Conservation (phyloP, 176 grass and related monocot genomes). For the Oropetium thomaeum region DNA sequence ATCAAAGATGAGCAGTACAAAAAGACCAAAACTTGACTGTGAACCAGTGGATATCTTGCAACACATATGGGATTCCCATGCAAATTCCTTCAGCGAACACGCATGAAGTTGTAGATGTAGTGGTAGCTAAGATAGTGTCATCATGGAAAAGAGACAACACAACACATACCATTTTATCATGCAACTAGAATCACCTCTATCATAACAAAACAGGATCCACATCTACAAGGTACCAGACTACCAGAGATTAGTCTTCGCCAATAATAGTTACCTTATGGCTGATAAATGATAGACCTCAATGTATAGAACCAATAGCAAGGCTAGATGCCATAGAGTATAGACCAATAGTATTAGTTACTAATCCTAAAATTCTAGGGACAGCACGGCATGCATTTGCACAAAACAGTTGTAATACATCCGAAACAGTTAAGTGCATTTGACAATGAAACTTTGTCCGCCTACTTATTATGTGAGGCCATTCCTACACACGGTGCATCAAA, state of each 20-base stretch:
- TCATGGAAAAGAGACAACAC: not conserved
- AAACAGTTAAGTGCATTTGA: not conserved
- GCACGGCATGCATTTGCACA: not conserved
- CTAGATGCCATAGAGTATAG: not conserved
- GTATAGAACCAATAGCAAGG: not conserved
- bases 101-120: not conserved
- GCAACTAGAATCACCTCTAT: not conserved
- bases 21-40: not conserved
- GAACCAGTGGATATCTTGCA: not conserved
- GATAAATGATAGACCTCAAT: not conserved
- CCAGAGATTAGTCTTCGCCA: too few relatives aligned
- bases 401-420: not conserved
- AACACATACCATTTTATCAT: constrained; percentile 6
- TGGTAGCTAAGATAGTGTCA: not conserved
- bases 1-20: not conserved
- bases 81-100: not conserved
- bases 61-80: not conserved
- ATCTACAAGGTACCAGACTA: too few relatives aligned
- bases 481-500: not conserved
- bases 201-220: not conserved
- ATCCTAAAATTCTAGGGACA: not conserved
- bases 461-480: not conserved
- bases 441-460: not conserved
- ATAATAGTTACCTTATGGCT: not conserved
- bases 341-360: not conserved